These are phyloP conservation scores for Neospermospora avenae DNA, from an alignment of 2,329 filamentous ascomycete species.

Conservation along the genomic window DNA sequence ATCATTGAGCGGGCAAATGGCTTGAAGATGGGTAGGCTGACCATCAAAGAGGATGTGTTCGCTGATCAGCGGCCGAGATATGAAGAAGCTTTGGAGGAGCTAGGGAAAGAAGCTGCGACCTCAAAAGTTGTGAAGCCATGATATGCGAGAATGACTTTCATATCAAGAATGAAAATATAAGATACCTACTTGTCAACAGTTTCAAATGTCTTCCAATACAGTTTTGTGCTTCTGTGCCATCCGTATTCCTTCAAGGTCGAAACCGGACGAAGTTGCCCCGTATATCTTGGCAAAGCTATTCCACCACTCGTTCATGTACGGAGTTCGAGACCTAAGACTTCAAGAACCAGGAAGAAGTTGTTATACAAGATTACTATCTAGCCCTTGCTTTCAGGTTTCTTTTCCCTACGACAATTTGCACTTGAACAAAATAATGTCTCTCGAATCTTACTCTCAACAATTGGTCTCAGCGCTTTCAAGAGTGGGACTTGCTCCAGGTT, in stretches of 20 bases:
- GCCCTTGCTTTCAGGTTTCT: not conserved
- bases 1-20: slow-evolving; percentile 45
- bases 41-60: slow-evolving; percentile 40
- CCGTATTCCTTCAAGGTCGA: not conserved
- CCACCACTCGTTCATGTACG: not conserved
- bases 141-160: not conserved
- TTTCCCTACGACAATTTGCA: not conserved
- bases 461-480: slow-evolving; percentile 4
- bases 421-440: slow-evolving; percentile 50
- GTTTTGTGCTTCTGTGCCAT: not conserved
- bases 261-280: not conserved
- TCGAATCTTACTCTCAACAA: not conserved
- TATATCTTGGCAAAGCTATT: not conserved
- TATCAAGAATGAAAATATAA: not conserved
- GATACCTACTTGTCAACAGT: not conserved
- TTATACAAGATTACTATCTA: not conserved
- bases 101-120: slow-evolving; percentile 24
- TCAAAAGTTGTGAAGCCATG: not conserved
- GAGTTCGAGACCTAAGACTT: not conserved
- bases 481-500: slow-evolving; percentile 3
- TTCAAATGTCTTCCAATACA: too few species aligned
- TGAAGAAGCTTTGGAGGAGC: slow-evolving; percentile 47
- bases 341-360: not conserved
- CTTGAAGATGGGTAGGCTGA: slow-evolving; percentile 44
- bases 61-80: slow-evolving; percentile 42